Base-by-base conservation (phyloP, 352 stramenopile genomes). In the Pythium aristosporum region DNA sequence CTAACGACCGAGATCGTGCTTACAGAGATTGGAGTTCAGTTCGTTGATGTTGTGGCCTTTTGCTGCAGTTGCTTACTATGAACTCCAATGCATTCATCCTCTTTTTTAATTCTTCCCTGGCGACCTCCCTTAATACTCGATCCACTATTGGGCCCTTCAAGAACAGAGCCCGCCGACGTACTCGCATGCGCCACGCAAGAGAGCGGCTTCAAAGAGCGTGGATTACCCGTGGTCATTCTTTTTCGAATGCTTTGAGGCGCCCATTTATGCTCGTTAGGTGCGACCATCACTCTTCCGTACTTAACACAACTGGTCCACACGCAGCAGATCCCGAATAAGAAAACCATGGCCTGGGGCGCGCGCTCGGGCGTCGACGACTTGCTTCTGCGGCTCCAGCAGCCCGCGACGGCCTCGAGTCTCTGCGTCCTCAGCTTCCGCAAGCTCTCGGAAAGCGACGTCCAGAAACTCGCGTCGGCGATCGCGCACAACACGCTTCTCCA, bases 371-470 rank as follows among this genome's bases (percentile, higher is more conserved):
- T 92, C 34, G 79, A 89, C n/a, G 83, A 94, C 58, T 62, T 92
- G 67, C 73, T 92, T 48, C 67, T 82, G 71, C 82, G 80, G 57
- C 70, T 92, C 39, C 64, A 73, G 54, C 75, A 90, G 66, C 74
- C 82, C 0, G 77, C 75, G 53, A 92, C 85, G 5, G 68, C 68
- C 48, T 84, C 77, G 57, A 86, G 65, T 54, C 79, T 94, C 39
- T 92, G 82, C 65, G 80, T 94, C 42, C 77, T 94, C 41, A 82
- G 77, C 68, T 88, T 79, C 23, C 83, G 83, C 56, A 85, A 80
- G 41, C 66, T 94, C 50, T 75, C 69, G 10, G 78, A 89, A 37
- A 48, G 63, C 10, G 85, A 94, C 50, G 65, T 80, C 20, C 67
- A 71, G 20, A 67, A 70, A 20, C 73, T 94, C 39, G 83, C 82